These are phyloP conservation scores for Choanephora cucurbitarum DNA, from an alignment of 371 early-diverging fungal species.

Conservation along the genomic window DNA sequence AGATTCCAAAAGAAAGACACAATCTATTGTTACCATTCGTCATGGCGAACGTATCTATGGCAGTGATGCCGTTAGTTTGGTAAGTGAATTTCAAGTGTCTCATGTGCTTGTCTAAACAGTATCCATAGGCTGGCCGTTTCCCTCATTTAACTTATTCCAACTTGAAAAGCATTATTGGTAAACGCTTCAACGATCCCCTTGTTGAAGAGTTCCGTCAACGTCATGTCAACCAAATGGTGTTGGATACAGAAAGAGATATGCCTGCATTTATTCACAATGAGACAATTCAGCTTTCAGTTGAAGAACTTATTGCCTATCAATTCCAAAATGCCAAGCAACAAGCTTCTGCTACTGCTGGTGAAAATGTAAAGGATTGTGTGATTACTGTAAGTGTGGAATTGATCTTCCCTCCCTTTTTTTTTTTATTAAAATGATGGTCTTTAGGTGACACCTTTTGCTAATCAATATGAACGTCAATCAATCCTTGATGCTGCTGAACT, in stretches of 20 bases:
- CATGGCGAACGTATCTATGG: slow-evolving; percentile 86
- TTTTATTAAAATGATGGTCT: too few species aligned
- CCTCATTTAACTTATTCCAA: slow-evolving; percentile 82
- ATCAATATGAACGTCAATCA: slow-evolving; percentile 89
- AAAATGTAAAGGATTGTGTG: slow-evolving; percentile 83
- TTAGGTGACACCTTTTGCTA: slow-evolving; percentile 89
- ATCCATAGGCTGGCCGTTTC: slow-evolving; percentile 76
- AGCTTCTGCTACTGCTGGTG: slow-evolving; percentile 78
- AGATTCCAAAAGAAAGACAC: slow-evolving; percentile 95
- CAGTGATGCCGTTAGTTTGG: slow-evolving; percentile 82
- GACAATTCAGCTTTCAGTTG: slow-evolving; percentile 61
- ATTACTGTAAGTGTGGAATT: slow-evolving; percentile 70
- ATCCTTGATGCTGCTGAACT: slow-evolving; percentile 93
- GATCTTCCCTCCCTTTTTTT: not conserved
- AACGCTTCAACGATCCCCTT: slow-evolving; percentile 68
- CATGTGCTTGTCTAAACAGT: not conserved
- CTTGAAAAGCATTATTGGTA: slow-evolving; percentile 84
- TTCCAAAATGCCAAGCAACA: slow-evolving; percentile 84
- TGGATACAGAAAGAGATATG: slow-evolving; percentile 65
- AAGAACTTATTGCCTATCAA: slow-evolving; percentile 95
- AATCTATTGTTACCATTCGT: slow-evolving; percentile 78
- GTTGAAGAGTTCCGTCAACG: slow-evolving; percentile 68
- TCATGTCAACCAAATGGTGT: slow-evolving; percentile 73
- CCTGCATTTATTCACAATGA: slow-evolving; percentile 65
- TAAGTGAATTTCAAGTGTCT: slow-evolving; percentile 38